These are phyloP conservation scores for Suillus sp. DNA, from an alignment of 768 basidiomycete species.

Conservation along the genomic window DNA sequence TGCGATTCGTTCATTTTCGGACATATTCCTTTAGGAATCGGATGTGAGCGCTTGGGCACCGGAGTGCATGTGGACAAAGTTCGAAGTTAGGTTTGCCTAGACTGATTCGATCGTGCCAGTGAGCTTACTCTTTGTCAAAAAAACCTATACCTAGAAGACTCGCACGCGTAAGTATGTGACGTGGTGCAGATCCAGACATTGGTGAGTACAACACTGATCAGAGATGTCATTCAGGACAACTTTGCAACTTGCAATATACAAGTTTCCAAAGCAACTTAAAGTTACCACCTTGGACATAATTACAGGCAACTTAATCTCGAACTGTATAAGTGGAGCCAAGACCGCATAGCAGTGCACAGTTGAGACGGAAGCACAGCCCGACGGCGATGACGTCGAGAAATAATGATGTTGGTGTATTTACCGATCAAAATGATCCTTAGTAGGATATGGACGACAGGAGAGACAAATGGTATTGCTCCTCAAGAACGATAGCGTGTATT, in stretches of 20 bases:
- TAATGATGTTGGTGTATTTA: too few species aligned
- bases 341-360: not conserved
- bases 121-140: not conserved
- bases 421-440: not conserved
- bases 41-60: too few species aligned
- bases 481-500: not conserved
- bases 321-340: not conserved
- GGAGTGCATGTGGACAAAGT: too few species aligned
- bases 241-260: not conserved
- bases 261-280: not conserved
- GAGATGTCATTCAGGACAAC: not conserved
- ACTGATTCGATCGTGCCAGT: too few species aligned
- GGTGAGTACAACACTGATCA: not conserved
- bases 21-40: too few species aligned
- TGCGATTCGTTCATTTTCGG: too few species aligned
- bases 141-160: too few species aligned
- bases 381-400: not conserved
- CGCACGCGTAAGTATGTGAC: too few species aligned
- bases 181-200: not conserved
- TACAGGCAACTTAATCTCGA: not conserved
- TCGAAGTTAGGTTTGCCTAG: too few species aligned
- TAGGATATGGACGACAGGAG: not conserved
- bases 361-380: not conserved
- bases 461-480: slow-evolving; percentile 6
- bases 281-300: not conserved